A percentile compares a stretch with the other conserved stretches of the same genome.
Evolutionary conservation across 768 basidiomycete species (phyloP).

Genomic region (Leucocoprinus birnbaumii): DNA sequence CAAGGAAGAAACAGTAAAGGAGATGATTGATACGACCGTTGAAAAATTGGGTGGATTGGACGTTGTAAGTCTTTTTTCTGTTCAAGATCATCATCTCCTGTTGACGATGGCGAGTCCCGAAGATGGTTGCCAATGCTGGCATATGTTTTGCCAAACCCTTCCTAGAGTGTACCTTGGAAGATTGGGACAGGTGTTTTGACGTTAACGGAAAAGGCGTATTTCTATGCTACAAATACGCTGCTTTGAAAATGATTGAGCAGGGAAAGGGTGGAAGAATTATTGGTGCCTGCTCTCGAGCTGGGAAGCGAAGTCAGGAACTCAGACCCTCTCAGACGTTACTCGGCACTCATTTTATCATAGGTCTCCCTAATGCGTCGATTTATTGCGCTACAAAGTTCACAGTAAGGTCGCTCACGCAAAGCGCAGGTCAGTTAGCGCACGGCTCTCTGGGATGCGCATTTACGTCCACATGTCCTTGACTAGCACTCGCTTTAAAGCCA

Average conservation of each 20-base stretch:
- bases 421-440: constrained; percentile 19
- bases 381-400: constrained; percentile 42
- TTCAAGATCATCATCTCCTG: background rate
- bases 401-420: constrained; percentile 36
- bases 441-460: too few species aligned
- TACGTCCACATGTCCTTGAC: too few species aligned
- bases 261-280: constrained; percentile 41
- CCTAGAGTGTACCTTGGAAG: constrained; percentile 22
- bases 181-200: constrained; percentile 27
- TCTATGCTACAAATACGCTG: constrained; percentile 40
- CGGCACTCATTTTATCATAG: background rate
- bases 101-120: background rate
- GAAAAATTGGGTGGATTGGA: constrained; percentile 42
- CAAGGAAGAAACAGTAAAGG: constrained; percentile 36
- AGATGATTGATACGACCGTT: constrained; percentile 30
- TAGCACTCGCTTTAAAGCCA: constrained; percentile 19
- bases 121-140: constrained; percentile 42
- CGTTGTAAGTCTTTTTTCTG: constrained; percentile 31
- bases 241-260: constrained; percentile 39
- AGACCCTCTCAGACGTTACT: background rate
- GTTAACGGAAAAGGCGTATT: constrained; percentile 36
- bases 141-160: constrained; percentile 16
- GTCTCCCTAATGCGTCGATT: background rate
- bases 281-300: constrained; percentile 38
- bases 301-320: constrained; percentile 30